Evolutionary conservation across 768 basidiomycete genomes (phyloP).

Genomic region (Gyrodon lividus): DNA sequence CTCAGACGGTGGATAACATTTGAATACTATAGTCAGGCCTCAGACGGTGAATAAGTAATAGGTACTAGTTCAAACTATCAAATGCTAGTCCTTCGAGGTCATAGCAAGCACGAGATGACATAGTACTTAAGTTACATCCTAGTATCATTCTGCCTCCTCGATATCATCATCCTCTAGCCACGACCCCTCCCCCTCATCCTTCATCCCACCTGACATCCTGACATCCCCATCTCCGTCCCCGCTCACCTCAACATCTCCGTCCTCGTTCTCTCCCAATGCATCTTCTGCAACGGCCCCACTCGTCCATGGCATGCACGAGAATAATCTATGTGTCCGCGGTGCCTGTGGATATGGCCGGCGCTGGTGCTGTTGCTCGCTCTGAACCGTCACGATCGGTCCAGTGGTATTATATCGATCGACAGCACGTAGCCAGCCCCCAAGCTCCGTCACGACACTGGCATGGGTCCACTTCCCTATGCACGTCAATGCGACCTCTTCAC

Average conservation of each 20-base stretch:
- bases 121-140: no score
- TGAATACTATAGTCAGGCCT: no score
- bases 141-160: constrained; percentile 37
- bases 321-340: constrained; percentile 42
- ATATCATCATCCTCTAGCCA: constrained; percentile 64
- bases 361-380: neutral
- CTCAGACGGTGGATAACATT: no score
- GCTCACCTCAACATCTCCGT: constrained; percentile 23
- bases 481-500: neutral
- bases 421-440: constrained; percentile 60
- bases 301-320: constrained; percentile 53
- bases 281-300: constrained; percentile 23
- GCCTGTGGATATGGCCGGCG: constrained; percentile 1
- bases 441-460: constrained; percentile 50
- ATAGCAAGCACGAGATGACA: no score
- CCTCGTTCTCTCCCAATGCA: constrained; percentile 30
- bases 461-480: constrained; percentile 49
- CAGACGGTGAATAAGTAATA: no score
- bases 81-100: no score
- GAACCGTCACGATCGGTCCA: neutral
- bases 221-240: constrained; percentile 31
- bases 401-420: constrained; percentile 28
- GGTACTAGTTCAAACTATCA: no score
- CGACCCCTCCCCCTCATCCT: constrained; percentile 33
- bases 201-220: constrained; percentile 25